A percentile compares a stretch with the other conserved stretches of the same genome.
Evolutionary conservation across 1,284 basidiomycete genomes (phyloP).

Genomic region (Puccinia horiana): DNA sequence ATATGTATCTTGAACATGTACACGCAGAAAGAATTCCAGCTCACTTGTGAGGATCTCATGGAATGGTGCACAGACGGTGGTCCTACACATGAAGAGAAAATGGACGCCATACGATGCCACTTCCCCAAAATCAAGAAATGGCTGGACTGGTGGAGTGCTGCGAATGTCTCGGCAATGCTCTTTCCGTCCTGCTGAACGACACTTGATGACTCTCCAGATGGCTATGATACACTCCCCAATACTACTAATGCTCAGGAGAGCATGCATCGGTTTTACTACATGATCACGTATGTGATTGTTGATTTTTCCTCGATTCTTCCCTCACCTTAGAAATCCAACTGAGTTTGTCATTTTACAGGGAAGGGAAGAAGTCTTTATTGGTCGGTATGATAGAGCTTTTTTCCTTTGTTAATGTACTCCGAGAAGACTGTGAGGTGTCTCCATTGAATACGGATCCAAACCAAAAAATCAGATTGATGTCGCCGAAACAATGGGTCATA

Average conservation of each 20-base stretch:
- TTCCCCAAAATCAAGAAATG: constrained; percentile 6
- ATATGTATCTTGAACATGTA: too few relatives aligned
- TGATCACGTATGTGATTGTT: constrained; percentile 20
- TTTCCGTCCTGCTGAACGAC: too few relatives aligned
- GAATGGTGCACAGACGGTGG: background rate
- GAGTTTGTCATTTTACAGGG: background rate
- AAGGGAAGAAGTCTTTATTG: background rate
- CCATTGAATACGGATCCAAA: too few relatives aligned
- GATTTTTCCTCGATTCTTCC: too few relatives aligned
- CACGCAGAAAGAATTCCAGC: background rate
- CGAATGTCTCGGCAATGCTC: constrained; percentile 12
- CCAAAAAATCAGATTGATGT: too few relatives aligned
- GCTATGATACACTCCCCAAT: constrained; percentile 2
- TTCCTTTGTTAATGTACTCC: too few relatives aligned
- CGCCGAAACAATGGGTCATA: too few relatives aligned
- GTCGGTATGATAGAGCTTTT: background rate
- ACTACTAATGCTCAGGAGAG: constrained; percentile 22
- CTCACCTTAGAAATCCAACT: too few relatives aligned
- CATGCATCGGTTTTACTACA: constrained; percentile 10
- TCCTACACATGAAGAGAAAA: constrained; percentile 12
- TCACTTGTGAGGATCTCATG: background rate
- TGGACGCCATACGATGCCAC: background rate
- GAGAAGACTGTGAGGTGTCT: background rate
- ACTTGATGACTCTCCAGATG: background rate
- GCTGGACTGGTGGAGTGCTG: constrained; percentile 5